Evolutionary conservation across 2,329 filamentous ascomycete species (phyloP).

Genomic region (Aspergillus eucalypticola): DNA sequence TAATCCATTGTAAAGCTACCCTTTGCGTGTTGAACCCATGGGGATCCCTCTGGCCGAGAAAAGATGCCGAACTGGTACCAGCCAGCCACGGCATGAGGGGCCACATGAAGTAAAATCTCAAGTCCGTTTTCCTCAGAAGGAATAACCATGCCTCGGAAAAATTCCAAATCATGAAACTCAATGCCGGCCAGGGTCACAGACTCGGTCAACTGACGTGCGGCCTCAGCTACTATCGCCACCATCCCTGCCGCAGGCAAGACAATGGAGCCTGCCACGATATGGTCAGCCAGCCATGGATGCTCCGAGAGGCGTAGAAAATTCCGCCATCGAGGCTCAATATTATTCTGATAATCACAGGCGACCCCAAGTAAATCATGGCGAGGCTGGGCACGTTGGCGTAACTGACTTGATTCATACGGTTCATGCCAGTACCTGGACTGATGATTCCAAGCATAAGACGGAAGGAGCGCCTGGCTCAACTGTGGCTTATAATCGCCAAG

Average conservation of each 20-base stretch:
- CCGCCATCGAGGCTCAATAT: slow-evolving; percentile 43
- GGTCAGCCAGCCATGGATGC: slow-evolving; percentile 50
- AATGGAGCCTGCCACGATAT: slow-evolving; percentile 32
- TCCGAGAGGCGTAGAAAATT: slow-evolving; percentile 42
- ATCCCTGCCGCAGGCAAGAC: slow-evolving; percentile 29
- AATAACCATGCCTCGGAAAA: slow-evolving; percentile 22
- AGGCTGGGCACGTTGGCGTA: slow-evolving; percentile 21
- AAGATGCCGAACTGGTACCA: slow-evolving; percentile 25
- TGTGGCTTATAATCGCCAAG: too few species aligned
- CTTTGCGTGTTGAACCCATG: slow-evolving; percentile 23
- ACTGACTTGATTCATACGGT: slow-evolving; percentile 13
- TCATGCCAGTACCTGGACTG: slow-evolving; percentile 43
- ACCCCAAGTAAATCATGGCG: slow-evolving; percentile 28
- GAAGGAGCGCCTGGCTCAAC: background rate
- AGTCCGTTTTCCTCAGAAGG: slow-evolving; percentile 20
- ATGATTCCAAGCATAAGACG: slow-evolving; percentile 45
- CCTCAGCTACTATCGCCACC: slow-evolving; percentile 26
- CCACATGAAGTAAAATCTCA: slow-evolving; percentile 22
- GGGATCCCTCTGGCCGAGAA: slow-evolving; percentile 13
- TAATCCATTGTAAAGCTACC: slow-evolving; percentile 16
- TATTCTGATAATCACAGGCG: slow-evolving; percentile 21
- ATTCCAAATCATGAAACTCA: slow-evolving; percentile 1
- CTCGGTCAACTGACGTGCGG: slow-evolving; percentile 18
- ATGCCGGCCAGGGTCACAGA: background rate
- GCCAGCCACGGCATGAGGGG: slow-evolving; percentile 18